Conservation (phyloP, 1,284 basidiomycete genomes). For the Abortiporus biennis region DNA sequence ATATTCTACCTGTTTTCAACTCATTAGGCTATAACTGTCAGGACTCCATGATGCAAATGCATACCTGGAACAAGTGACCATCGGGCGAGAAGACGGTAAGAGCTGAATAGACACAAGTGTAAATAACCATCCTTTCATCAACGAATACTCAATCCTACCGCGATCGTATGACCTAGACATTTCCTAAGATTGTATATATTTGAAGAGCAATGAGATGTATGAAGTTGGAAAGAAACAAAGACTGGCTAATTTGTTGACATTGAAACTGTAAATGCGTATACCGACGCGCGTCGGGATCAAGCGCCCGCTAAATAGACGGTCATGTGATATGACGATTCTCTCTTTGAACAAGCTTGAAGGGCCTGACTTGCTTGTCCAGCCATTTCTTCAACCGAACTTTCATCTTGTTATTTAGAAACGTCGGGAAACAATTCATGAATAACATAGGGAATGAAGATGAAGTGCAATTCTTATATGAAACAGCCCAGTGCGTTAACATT, state of each 20-base stretch:
- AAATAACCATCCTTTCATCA: background rate
- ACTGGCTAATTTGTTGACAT: conserved; percentile 1
- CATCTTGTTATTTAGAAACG: too few relatives aligned
- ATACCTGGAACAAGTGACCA: conserved; percentile 88
- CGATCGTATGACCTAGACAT: conserved; percentile 81
- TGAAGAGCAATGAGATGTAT: background rate
- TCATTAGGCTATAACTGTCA: conserved; percentile 15
- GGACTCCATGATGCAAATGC: conserved; percentile 18
- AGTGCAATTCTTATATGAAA: background rate
- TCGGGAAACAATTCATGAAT: too few relatives aligned
- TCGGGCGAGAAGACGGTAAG: conserved; percentile 94
- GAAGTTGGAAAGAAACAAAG: background rate
- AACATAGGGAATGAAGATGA: conserved; percentile 14
- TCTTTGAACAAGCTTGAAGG: too few relatives aligned
- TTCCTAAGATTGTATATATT: conserved; percentile 8
- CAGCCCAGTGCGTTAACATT: too few relatives aligned
- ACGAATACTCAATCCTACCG: conserved; percentile 35
- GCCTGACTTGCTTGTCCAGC: too few relatives aligned
- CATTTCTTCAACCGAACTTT: background rate
- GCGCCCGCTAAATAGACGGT: conserved; percentile 17
- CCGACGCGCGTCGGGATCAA: conserved; percentile 55
- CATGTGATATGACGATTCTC: too few relatives aligned
- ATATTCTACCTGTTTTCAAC: conserved; percentile 83
- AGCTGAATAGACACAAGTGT: conserved; percentile 41
- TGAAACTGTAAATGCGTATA: conserved; percentile 11